Evolutionary conservation across 371 early-diverging fungal genomes (phyloP).

Genomic region (Vittaforma corneae): DNA sequence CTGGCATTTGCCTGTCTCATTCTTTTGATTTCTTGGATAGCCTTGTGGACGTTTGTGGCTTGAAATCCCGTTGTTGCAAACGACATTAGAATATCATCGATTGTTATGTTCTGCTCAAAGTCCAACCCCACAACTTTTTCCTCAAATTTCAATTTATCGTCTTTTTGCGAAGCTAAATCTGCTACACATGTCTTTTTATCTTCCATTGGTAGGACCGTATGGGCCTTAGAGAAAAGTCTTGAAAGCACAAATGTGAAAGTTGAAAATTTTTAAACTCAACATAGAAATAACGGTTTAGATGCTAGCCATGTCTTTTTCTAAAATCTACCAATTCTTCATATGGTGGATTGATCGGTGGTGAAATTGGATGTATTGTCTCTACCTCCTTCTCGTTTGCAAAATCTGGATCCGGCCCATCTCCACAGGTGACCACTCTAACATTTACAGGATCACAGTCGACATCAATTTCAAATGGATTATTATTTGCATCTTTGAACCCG

Average conservation of each 20-base stretch:
- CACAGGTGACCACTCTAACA: not conserved
- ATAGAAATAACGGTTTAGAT: not conserved
- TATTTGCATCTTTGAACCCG: slow-evolving; percentile 17
- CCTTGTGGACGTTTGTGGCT: slow-evolving; percentile 50
- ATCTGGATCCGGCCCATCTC: slow-evolving; percentile 21
- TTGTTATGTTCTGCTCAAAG: slow-evolving; percentile 33
- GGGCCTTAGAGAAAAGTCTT: not conserved
- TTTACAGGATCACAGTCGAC: not conserved
- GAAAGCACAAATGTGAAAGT: not conserved
- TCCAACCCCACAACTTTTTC: slow-evolving; percentile 37
- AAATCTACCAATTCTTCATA: not conserved
- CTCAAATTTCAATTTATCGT: slow-evolving; percentile 28
- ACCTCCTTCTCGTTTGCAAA: not conserved
- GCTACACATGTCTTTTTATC: not conserved
- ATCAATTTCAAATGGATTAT: slow-evolving; percentile 1
- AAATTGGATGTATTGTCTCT: not conserved
- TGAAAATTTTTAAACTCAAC: no score
- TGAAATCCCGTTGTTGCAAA: slow-evolving; percentile 56
- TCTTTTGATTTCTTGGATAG: slow-evolving; percentile 54
- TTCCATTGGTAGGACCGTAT: no score
- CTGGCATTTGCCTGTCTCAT: slow-evolving; percentile 53
- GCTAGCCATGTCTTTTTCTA: not conserved
- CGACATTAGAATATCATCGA: slow-evolving; percentile 36
- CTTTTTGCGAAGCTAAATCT: slow-evolving; percentile 16
- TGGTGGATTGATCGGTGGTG: not conserved